Evolutionary conservation across 768 basidiomycete genomes (phyloP), one percentile per base, ranked within the genome.

Genomic region (Pisolithus albus): DNA sequence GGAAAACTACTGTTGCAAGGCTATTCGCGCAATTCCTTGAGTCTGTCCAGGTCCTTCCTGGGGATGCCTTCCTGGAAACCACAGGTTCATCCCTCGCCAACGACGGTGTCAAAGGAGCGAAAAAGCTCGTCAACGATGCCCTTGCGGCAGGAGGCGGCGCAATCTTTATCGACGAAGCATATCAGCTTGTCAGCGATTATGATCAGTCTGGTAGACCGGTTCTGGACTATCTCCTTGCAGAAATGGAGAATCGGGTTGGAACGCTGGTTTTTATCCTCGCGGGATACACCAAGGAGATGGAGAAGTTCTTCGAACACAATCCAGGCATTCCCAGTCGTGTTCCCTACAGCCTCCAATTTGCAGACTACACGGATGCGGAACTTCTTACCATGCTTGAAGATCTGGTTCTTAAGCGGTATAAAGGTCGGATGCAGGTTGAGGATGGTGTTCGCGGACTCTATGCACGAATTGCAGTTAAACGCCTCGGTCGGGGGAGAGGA

Each of bases 251-350:
- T 59, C 73, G 76, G 32, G 71, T 81, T 4, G 86, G 83, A 5
- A 78, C 69, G 6, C 56, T 86, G 6, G 80, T 84, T 10, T 87
- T 87, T 65, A 78, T 87, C 49, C 70, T 87, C 2, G 85, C 86
- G 0, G 85, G 85, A 4, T 87, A 87, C 61, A 76, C 69, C 61
- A 81, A 77, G 49, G 72, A 87, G 63, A 86, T 87, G 86, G 85
- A 87, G 56, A 79, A 74, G 41, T 87, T 87, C 67, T 86, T 87
- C 53, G 84, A 86, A 53, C 84, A 85, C 53, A 86, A 87, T 57
- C 84, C 85, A 2, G 85, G 85, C 1, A 62, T 87, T 11, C 65
- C 67, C 7, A 85, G 84, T 64, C 81, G 85, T n/a, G 80, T 87
- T 8, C 86, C 85, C 0, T 76, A 81, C 53, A 64, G 62, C 34